Evolutionary conservation across 305 asterid species (phyloP).

Genomic region (Fraxinus baroniana): DNA sequence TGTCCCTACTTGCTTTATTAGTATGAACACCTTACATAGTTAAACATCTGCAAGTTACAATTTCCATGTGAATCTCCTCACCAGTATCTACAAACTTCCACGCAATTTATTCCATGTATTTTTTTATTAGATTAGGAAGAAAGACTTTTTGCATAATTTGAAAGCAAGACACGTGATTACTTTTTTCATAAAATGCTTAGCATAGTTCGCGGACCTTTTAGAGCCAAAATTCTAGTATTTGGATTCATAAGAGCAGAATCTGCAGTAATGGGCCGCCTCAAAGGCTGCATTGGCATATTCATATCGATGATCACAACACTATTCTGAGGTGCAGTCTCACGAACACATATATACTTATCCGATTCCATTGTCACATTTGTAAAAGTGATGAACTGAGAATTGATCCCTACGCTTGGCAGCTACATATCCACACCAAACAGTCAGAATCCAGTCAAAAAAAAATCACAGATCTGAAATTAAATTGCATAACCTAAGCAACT

Average conservation of each 20-base stretch:
- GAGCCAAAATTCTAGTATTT: slow-evolving; percentile 75
- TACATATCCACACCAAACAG: slow-evolving; percentile 48
- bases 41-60: neutral
- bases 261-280: slow-evolving; percentile 98
- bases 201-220: slow-evolving; percentile 54
- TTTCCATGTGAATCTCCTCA: neutral
- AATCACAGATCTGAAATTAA: slow-evolving; percentile 36
- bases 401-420: slow-evolving; percentile 96
- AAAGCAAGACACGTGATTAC: neutral
- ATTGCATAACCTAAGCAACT: slow-evolving; percentile 7
- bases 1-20: neutral
- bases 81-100: neutral
- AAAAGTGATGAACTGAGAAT: slow-evolving; percentile 90
- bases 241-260: slow-evolving; percentile 99
- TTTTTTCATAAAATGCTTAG: neutral
- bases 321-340: slow-evolving; percentile 95
- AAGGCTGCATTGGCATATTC: slow-evolving; percentile 95
- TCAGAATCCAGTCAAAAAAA: slow-evolving; percentile 23
- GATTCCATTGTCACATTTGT: slow-evolving; percentile 99
- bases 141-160: neutral
- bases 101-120: neutral
- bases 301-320: slow-evolving; percentile 93
- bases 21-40: neutral
- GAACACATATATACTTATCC: slow-evolving; percentile 89
- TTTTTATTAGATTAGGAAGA: neutral